A percentile compares a stretch with the other conserved stretches of the same genome.
Evolutionary conservation across 139 green algal species (phyloP).

Genomic region (Edaphochlamys debaryana): DNA sequence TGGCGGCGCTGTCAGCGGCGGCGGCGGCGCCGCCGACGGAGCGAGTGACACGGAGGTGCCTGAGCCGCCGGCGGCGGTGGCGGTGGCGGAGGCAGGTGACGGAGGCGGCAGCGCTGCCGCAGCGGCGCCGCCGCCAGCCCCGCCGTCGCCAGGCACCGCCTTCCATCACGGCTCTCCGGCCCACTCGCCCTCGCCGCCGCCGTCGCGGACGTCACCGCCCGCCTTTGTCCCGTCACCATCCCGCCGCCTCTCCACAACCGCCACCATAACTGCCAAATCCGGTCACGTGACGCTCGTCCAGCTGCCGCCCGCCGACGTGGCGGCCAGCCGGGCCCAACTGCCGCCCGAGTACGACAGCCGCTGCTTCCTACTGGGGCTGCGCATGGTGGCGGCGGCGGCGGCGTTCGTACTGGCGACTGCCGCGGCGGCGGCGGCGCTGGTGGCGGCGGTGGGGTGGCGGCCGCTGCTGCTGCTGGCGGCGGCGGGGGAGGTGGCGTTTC

Average conservation of each 20-base stretch:
- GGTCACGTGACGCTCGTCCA: constrained; percentile 15
- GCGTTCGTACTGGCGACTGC: background rate
- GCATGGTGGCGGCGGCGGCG: background rate
- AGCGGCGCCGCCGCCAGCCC: no score
- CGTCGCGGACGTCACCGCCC: background rate
- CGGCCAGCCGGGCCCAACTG: constrained; percentile 6
- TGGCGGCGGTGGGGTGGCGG: background rate
- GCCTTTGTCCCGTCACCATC: background rate
- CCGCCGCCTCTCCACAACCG: no score
- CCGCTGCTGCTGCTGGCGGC: background rate
- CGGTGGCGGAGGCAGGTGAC: no score
- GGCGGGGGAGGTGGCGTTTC: constrained; percentile 7
- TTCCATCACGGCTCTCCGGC: no score
- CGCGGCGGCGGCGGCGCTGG: background rate
- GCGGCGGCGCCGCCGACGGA: no score
- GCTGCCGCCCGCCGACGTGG: constrained; percentile 7
- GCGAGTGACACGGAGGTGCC: no score
- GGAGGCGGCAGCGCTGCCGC: no score
- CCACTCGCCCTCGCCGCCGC: no score
- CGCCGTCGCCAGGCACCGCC: no score
- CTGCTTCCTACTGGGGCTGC: background rate
- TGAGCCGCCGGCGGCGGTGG: no score
- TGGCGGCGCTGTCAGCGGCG: no score
- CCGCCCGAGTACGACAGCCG: constrained; percentile 17
- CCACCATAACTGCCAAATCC: no score